A percentile compares a stretch with the other conserved stretches of the same genome.
Conservation (phyloP, 495 filamentous ascomycete genomes). For the Tricharina praecox region DNA sequence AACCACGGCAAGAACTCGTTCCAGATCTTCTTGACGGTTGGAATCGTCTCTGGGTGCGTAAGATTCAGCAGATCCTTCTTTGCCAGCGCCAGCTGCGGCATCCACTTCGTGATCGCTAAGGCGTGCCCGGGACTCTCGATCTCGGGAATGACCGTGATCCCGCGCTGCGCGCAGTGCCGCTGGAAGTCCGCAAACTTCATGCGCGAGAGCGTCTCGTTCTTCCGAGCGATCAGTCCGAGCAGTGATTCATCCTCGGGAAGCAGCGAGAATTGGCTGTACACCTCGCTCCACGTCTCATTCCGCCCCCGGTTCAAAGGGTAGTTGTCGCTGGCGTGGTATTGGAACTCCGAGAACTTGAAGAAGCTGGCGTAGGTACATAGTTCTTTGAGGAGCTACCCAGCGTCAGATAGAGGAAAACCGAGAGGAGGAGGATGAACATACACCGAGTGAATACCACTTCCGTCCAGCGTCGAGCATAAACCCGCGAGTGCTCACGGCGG, state of each 20-base stretch:
- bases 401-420: neutral
- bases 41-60: constrained; percentile 37
- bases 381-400: constrained; percentile 33
- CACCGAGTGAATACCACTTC: constrained; percentile 37
- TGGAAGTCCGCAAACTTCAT: constrained; percentile 37
- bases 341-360: constrained; percentile 43
- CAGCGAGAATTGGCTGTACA: constrained; percentile 38
- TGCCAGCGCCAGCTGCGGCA: constrained; percentile 36
- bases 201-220: constrained; percentile 32
- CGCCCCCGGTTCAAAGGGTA: constrained; percentile 38
- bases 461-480: constrained; percentile 40
- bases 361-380: constrained; percentile 40
- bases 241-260: constrained; percentile 30
- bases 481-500: constrained; percentile 35
- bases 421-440: neutral
- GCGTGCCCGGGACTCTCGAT: constrained; percentile 40
- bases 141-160: constrained; percentile 39
- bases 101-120: constrained; percentile 40
- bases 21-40: constrained; percentile 39
- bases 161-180: constrained; percentile 34
- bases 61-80: constrained; percentile 37
- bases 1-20: constrained; percentile 41
- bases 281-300: constrained; percentile 35
- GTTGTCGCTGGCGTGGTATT: constrained; percentile 42
- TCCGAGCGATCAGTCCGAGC: constrained; percentile 31